Evolutionary conservation across 306 rosid species (phyloP).

Genomic region (Casuarina cunninghamiana): DNA sequence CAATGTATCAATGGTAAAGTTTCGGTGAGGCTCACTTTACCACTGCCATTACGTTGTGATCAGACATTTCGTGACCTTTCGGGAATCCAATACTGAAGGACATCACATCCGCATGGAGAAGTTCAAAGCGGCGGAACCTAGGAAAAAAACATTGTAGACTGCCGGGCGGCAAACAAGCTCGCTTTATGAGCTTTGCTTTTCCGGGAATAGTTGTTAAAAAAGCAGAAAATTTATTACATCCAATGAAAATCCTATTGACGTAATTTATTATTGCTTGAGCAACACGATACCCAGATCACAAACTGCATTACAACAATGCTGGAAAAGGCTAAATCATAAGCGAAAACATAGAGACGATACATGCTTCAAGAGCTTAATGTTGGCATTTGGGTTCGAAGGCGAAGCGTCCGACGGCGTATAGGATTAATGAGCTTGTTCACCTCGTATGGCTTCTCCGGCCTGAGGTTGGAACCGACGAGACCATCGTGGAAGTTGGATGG

Average conservation of each 20-base stretch:
- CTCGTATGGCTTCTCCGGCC: constrained; percentile 47
- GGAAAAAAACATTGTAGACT: neutral
- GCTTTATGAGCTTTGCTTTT: neutral
- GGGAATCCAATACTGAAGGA: neutral
- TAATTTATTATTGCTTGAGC: too few relatives aligned
- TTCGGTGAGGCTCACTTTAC: neutral
- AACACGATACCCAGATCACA: too few relatives aligned
- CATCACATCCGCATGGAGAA: neutral
- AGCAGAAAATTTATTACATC: too few relatives aligned
- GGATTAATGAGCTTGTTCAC: constrained; percentile 43
- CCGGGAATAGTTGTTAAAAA: too few relatives aligned
- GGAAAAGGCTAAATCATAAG: too few relatives aligned
- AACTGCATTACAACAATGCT: too few relatives aligned
- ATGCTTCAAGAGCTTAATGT: too few relatives aligned
- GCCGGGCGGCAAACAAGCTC: neutral
- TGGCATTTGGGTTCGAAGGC: constrained; percentile 76
- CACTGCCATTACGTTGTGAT: neutral
- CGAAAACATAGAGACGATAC: too few relatives aligned
- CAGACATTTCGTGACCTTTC: neutral
- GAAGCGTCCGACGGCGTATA: constrained; percentile 71
- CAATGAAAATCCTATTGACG: too few relatives aligned
- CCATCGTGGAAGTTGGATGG: constrained; percentile 64
- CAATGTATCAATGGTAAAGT: neutral
- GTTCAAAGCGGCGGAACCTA: neutral
- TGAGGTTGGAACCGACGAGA: constrained; percentile 44